These are phyloP conservation scores for Ophiorrhiza pumila DNA, from an alignment of 257 asterid species.

Conservation along the genomic window DNA sequence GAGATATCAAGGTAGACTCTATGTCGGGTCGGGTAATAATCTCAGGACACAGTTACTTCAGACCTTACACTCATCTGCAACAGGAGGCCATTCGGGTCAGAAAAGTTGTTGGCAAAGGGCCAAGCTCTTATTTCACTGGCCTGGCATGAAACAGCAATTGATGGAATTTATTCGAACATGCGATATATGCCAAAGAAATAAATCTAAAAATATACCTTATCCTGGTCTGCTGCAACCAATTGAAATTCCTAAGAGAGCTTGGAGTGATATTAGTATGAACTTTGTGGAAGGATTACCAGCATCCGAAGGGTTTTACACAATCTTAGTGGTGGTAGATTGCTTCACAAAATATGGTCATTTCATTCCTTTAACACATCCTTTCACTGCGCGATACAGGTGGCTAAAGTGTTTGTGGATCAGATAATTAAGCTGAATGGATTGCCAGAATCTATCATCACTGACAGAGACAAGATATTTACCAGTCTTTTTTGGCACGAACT, in stretches of 20 bases:
- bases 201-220: neutral
- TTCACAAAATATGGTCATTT: neutral
- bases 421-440: neutral
- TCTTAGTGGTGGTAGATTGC: too few species aligned
- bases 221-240: neutral
- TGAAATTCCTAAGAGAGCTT: neutral
- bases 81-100: too few species aligned
- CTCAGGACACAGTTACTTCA: neutral
- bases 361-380: neutral
- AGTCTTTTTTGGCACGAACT: too few species aligned
- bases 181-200: neutral
- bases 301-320: too few species aligned
- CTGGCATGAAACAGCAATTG: neutral
- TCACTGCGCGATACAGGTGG: neutral
- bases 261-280: neutral
- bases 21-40: neutral
- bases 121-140: neutral
- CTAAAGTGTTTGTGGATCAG: neutral
- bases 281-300: neutral
- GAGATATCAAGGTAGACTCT: neutral
- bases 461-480: neutral
- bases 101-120: too few species aligned
- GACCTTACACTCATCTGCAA: too few species aligned
- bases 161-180: neutral
- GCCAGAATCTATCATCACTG: neutral